A percentile compares a stretch with the other conserved stretches of the same genome.
phyloP scores from a whole-genome alignment of 371 early-diverging fungal genomes.

The Syncephalastrum monosporum region DNA sequence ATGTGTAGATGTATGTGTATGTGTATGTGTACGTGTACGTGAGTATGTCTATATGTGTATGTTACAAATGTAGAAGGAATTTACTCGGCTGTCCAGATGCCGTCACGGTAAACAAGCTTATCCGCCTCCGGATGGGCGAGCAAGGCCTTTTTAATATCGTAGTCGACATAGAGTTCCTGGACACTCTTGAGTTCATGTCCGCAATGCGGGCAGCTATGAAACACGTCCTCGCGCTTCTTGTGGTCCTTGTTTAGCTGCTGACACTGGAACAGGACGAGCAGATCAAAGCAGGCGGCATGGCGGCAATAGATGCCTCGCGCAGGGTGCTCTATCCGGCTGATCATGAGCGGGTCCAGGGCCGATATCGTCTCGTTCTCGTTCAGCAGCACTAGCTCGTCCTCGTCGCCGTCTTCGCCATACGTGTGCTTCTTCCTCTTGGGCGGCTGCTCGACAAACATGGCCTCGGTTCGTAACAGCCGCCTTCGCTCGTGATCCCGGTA shows the following conservation, averaged over 20 bases:
- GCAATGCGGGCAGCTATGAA: conserved; percentile 16
- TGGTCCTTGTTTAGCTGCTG: conserved; percentile 11
- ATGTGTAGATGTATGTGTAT: no score
- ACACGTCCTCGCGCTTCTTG: no score
- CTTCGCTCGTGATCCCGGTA: no score
- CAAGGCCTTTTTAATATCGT: conserved; percentile 18
- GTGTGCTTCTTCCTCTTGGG: no score
- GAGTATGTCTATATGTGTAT: no score
- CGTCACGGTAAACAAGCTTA: conserved; percentile 13
- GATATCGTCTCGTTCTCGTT: conserved; percentile 32
- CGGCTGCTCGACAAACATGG: no score
- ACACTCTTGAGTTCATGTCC: conserved; percentile 17
- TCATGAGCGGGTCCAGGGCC: conserved; percentile 31
- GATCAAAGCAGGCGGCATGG: conserved; percentile 41
- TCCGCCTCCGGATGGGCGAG: conserved; percentile 12
- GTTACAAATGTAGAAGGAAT: no score
- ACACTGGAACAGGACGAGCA: conserved; percentile 16
- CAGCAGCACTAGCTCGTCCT: conserved; percentile 23
- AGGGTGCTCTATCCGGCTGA: conserved; percentile 36
- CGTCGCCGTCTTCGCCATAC: conserved; percentile 9
- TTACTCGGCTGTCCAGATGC: conserved; percentile 5
- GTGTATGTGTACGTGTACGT: no score
- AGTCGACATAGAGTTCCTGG: conserved; percentile 23
- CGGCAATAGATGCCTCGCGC: conserved; percentile 38
- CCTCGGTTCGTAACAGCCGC: no score